These are phyloP conservation scores for Peltaster fructicola DNA, from an alignment of 2,329 filamentous ascomycete species.

Conservation along the genomic window DNA sequence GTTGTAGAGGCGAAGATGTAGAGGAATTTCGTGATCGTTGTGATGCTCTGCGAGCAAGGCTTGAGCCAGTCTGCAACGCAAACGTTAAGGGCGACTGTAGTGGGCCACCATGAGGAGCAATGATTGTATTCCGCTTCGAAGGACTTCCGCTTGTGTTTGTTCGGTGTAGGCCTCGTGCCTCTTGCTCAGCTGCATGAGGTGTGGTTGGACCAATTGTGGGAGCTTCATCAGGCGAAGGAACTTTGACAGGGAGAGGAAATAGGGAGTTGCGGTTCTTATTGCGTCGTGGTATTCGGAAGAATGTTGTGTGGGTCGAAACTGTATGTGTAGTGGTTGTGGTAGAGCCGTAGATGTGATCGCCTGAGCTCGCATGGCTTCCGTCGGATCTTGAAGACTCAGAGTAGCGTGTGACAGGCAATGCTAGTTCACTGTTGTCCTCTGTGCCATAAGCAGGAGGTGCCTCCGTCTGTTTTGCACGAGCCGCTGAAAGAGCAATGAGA, in stretches of 20 bases:
- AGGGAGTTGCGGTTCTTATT: conserved; percentile 60
- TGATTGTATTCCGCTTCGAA: conserved; percentile 8
- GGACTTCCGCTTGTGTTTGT: conserved; percentile 14
- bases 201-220: conserved; percentile 23
- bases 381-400: conserved; percentile 88
- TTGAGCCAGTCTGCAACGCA: conserved; percentile 27
- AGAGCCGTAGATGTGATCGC: conserved; percentile 39
- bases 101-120: too few relatives aligned
- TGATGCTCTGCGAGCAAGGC: conserved; percentile 42
- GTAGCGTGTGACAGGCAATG: conserved; percentile 45
- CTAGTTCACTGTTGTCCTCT: conserved; percentile 42
- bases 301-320: conserved; percentile 42
- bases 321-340: conserved; percentile 47
- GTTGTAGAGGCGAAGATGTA: conserved; percentile 38
- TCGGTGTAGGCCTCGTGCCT: conserved; percentile 8
- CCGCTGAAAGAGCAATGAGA: conserved; percentile 44
- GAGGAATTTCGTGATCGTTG: conserved; percentile 48
- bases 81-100: too few relatives aligned
- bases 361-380: conserved; percentile 39
- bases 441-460: conserved; percentile 43
- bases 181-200: conserved; percentile 18
- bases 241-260: conserved; percentile 76
- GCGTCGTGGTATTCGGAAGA: conserved; percentile 66
- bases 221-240: conserved; percentile 30
- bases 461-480: conserved; percentile 11